Base-by-base conservation (phyloP, 495 filamentous ascomycete genomes). In the Neurospora sp. region DNA sequence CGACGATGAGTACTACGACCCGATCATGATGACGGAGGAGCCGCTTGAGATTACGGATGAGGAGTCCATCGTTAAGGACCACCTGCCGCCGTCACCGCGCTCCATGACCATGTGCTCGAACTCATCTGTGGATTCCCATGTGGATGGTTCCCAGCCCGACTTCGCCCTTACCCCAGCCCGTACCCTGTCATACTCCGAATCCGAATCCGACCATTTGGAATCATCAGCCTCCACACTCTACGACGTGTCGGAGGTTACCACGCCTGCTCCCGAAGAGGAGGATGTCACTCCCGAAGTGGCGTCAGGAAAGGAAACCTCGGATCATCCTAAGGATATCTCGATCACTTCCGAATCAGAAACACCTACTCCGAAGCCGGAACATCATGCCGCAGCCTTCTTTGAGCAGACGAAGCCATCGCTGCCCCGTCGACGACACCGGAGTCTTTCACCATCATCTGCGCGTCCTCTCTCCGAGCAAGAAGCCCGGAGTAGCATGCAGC, bases 61-160 rank as follows among this genome's bases (percentile, higher is more conserved):
- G 12, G 75, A 74, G 38, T 74, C 76, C 40, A 75, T 73, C 20
- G 42, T 74, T 41, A 72, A 78, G 40, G 77, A 73, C 27, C 75
- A 81, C 48, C 78, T 85, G 39, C 83, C 83, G 41, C 80, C 83
- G 35, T 86, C 84, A 35, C 84, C 83, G 70, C 83, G 83, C 70
- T 85, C 84, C 8, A 84, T 85, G 75, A 85, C 84, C 35, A 85
- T 83, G 79, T 84, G 82, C 70, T 85, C 84, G 27, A 82, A 84
- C 37, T 80, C 81, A 18, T 84, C 85, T 4, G 77, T 71, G 18
- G 77, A 74, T 5, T 84, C 82, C 7, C 77, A 74, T 4, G 73
- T 71, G n/a, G 76, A 81, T 40, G n/a, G 71, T 6, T 23, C 44
- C 14, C 75, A 78, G 40, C 71, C 78, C 44, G 70, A 74, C 69